Evolutionary conservation across 2,329 filamentous ascomycete genomes (phyloP), one percentile per base, ranked within the genome.

Genomic region (Zopfia rhizophila): DNA sequence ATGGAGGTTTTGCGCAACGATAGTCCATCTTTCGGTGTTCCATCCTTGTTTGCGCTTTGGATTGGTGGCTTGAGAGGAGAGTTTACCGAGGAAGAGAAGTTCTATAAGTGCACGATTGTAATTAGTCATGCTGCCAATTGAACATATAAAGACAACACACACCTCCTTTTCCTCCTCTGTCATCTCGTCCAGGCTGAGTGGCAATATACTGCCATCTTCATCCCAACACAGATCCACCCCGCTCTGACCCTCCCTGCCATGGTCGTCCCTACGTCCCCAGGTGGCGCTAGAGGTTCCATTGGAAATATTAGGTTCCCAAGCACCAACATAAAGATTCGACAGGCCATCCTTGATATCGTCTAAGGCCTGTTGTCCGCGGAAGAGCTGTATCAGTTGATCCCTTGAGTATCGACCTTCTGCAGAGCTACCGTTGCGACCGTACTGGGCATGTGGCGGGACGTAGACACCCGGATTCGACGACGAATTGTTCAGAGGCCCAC

Each of bases 151-250:
- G 16, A 53, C 50, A 24, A 51, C 80, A 53, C 62, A 43, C 67
- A 86, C 84, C 75, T 87, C 83, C 74, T 77, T 82, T 72, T 87
- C 85, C 40, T 85, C 82, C 33, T 86, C 83, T 22, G 78, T 82
- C 83, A 96, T 85, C 30, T 89, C 85, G 51, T 84, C 80, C 55
- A 96, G 70, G 21, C 85, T 85, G 55, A 97, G 78, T 5, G 92
- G 91, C 54, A 83, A 81, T 31, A 85, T 80, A 40, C 82, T 81
- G 17, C 89, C 91, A 48, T 82, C 81, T 47, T 82, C 75, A 65
- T 96, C 90, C 94, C 93, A 99, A 71, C 92, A 97, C 29, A 93
- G 84, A 53, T 94, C 91, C n/a, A 92, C 90, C 31, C 93, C 91
- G 63, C 89, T 84, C 47, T 86, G 86, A 53, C 82, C 78, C 53